A percentile compares a stretch with the other conserved stretches of the same genome.
phyloP scores from a whole-genome alignment of 352 stramenopile genomes.

The Globisporangium middletonii region DNA sequence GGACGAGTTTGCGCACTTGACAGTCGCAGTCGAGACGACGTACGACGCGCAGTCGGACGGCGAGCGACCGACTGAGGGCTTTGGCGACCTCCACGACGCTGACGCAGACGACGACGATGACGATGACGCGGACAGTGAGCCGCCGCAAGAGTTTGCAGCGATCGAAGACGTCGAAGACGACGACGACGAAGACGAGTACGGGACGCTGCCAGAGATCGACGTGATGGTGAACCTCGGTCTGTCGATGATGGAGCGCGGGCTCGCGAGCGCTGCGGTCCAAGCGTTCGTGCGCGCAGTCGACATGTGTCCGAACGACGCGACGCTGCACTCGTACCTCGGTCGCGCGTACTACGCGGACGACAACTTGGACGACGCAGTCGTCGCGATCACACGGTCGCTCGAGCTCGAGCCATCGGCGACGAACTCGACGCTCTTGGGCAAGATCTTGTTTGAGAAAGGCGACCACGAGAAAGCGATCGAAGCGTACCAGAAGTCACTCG shows the following conservation, averaged over 20 bases:
- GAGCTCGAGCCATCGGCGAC: conserved; percentile 72
- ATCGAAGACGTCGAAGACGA: conserved; percentile 46
- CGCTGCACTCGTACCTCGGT: conserved; percentile 74
- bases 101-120: conserved; percentile 39
- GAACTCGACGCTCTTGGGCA: conserved; percentile 79
- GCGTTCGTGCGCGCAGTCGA: conserved; percentile 81
- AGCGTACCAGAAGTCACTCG: conserved; percentile 79
- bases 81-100: conserved; percentile 33
- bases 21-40: conserved; percentile 36
- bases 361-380: conserved; percentile 72
- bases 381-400: conserved; percentile 55
- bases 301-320: conserved; percentile 64
- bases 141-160: conserved; percentile 40
- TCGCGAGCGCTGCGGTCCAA: conserved; percentile 64
- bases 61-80: conserved; percentile 22
- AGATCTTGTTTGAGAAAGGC: conserved; percentile 85
- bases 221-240: conserved; percentile 76
- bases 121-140: conserved; percentile 43
- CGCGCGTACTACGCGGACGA: conserved; percentile 82
- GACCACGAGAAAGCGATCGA: conserved; percentile 84
- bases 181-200: conserved; percentile 61
- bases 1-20: conserved; percentile 39
- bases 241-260: conserved; percentile 82
- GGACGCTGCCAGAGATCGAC: conserved; percentile 67
- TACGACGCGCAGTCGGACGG: conserved; percentile 48